These are phyloP conservation scores for Claviceps pazoutovae DNA, from an alignment of 2,329 filamentous ascomycete genomes.

Conservation along the genomic window DNA sequence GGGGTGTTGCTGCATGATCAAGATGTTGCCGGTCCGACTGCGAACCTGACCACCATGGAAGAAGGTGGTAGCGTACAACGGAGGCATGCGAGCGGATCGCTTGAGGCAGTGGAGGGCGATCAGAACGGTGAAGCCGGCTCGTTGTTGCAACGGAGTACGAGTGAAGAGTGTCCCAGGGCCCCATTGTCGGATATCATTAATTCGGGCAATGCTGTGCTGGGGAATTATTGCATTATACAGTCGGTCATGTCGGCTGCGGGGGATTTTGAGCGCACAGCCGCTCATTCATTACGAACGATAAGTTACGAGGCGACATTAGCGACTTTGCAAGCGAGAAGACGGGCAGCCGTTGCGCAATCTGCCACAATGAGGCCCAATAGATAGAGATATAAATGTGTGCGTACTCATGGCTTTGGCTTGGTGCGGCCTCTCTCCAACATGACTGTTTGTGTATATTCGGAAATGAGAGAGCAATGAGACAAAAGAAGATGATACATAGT, in stretches of 20 bases:
- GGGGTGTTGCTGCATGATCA: conserved; percentile 22
- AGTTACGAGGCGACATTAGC: conserved; percentile 40
- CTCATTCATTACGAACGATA: conserved; percentile 38
- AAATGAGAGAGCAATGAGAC: neutral
- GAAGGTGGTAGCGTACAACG: conserved; percentile 33
- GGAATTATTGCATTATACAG: conserved; percentile 38
- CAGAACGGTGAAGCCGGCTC: conserved; percentile 16
- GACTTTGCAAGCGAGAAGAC: conserved; percentile 31
- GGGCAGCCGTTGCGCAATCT: conserved; percentile 20
- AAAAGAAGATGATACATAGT: neutral
- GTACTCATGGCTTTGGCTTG: neutral
- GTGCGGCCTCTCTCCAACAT: no score
- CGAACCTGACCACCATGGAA: conserved; percentile 15
- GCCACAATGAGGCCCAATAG: conserved; percentile 7
- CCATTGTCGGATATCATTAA: conserved; percentile 33
- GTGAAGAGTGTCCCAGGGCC: conserved; percentile 19
- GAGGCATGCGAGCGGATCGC: conserved; percentile 17
- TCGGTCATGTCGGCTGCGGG: conserved; percentile 33
- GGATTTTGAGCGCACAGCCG: conserved; percentile 32
- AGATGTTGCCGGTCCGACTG: conserved; percentile 15
- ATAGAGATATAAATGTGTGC: conserved; percentile 6
- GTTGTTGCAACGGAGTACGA: conserved; percentile 12
- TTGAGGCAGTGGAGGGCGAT: conserved; percentile 12
- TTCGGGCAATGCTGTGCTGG: conserved; percentile 41
- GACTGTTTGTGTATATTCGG: neutral